Base-by-base conservation (phyloP, 176 grass and related monocot species). In the Triticum turgidum region DNA sequence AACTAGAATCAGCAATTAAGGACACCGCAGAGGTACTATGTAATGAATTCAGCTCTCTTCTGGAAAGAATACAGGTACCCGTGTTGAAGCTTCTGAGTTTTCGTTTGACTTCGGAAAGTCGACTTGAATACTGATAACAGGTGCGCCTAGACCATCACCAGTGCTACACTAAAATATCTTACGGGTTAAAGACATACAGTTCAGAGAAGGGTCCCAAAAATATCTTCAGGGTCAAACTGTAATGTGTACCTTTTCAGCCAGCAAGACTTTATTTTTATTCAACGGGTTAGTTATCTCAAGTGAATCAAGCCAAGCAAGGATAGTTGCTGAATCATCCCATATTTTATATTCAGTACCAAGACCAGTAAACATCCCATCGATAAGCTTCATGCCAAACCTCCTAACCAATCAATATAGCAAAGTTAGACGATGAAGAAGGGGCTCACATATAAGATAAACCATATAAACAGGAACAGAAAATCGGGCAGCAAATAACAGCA, bases 271-370 rank as follows among this genome's bases (percentile, higher is more conserved):
- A 56, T 82, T 94, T 73, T 81, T 72, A 87, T 85, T 96, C 39
- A 37, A 69, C 17, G 96, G 93, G 67, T 98, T 94, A 71, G 85
- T 79, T 71, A 96, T 89, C 82, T 88, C 88, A 73, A 94, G 81
- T 77, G 93, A 88, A 88, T 92, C 90, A 75, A 98, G 80, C 78
- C 86, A 87, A n/a, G 90, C 88, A 90, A 91, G 70, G 87, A 94
- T 83, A 73, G 61, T 89, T 83, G 94, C 85, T 25, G 93, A 94
- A 84, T 94, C 90, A 81, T 98, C 92, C 90, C 90, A 94, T 67
- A 94, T 74, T 96, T 96, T 88, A 78, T 80, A 95, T 85, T 98
- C 93, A 79, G 88, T 73, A 77, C 86, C 71, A 83, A 94, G 83
- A 37, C 90, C 92, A 84, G 68, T 35, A 70, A 94, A 90, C 71